Evolutionary conservation across 116 monocot genomes (phyloP).

Genomic region (Phalaenopsis hybrid): DNA sequence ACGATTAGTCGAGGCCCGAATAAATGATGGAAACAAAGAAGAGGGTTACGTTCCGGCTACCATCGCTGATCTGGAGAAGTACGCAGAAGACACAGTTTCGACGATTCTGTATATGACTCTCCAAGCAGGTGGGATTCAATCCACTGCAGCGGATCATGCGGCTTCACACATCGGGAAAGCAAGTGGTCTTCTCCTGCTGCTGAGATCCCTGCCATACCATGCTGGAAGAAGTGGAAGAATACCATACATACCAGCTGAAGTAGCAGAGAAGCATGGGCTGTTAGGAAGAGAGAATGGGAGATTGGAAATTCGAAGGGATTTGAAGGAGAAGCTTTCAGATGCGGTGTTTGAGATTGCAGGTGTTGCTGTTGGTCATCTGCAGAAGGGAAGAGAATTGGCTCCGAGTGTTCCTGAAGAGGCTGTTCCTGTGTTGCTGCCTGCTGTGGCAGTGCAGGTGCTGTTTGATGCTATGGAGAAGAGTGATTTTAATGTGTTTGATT

Average conservation of each 20-base stretch:
- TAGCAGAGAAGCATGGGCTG: constrained; percentile 59
- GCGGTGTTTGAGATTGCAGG: constrained; percentile 74
- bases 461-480: constrained; percentile 46
- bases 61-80: constrained; percentile 56
- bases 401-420: constrained; percentile 45
- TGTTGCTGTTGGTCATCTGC: constrained; percentile 47
- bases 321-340: constrained; percentile 41
- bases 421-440: constrained; percentile 54
- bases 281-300: constrained; percentile 26
- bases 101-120: constrained; percentile 73
- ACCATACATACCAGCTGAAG: constrained; percentile 56
- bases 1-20: constrained; percentile 65
- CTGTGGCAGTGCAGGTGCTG: constrained; percentile 70
- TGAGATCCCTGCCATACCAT: constrained; percentile 84
- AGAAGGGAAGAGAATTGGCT: constrained; percentile 55
- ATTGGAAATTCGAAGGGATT: constrained; percentile 50
- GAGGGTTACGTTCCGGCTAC: constrained; percentile 24
- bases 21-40: constrained; percentile 66
- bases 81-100: constrained; percentile 75
- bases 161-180: constrained; percentile 95
- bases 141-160: constrained; percentile 83
- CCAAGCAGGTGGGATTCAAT: constrained; percentile 70
- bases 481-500: constrained; percentile 86
- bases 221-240: constrained; percentile 37
- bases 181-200: constrained; percentile 65